These are phyloP conservation scores for Melastoma candidum DNA, from an alignment of 441 rosid genomes.

Conservation along the genomic window DNA sequence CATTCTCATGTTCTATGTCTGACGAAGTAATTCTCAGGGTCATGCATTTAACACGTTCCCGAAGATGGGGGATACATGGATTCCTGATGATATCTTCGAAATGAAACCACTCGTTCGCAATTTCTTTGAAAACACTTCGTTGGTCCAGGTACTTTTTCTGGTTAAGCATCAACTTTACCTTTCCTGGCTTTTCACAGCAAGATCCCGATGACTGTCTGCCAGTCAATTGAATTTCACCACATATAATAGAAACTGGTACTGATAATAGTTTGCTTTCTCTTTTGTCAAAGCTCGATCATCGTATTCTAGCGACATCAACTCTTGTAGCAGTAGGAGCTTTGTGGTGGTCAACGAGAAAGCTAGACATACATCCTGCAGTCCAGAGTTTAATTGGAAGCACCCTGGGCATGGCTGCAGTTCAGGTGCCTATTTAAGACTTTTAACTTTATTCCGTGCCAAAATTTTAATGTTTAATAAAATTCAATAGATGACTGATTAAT, in stretches of 20 bases:
- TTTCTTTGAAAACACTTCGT: slow-evolving; percentile 82
- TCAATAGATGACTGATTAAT: neutral
- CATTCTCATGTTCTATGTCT: too few species aligned
- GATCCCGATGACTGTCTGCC: neutral
- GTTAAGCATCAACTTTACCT: neutral
- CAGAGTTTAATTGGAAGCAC: slow-evolving; percentile 63
- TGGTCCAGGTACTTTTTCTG: slow-evolving; percentile 55
- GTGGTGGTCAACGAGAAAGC: slow-evolving; percentile 68
- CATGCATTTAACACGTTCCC: slow-evolving; percentile 86
- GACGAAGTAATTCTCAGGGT: slow-evolving; percentile 30
- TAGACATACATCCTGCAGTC: slow-evolving; percentile 82
- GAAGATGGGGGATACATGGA: slow-evolving; percentile 87
- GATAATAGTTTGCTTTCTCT: neutral
- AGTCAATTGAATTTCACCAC: neutral
- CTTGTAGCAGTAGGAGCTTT: slow-evolving; percentile 35
- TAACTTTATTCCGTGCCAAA: neutral
- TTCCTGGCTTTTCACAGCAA: neutral
- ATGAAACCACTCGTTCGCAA: slow-evolving; percentile 77
- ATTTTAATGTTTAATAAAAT: too few species aligned
- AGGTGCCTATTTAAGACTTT: slow-evolving; percentile 30
- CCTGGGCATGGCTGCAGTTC: slow-evolving; percentile 73
- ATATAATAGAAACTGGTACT: neutral
- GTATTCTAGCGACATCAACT: slow-evolving; percentile 64
- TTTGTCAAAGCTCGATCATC: slow-evolving; percentile 63
- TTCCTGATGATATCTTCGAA: slow-evolving; percentile 62